Evolutionary conservation across 2,329 filamentous ascomycete genomes (phyloP).

Genomic region (Claviceps sp.): DNA sequence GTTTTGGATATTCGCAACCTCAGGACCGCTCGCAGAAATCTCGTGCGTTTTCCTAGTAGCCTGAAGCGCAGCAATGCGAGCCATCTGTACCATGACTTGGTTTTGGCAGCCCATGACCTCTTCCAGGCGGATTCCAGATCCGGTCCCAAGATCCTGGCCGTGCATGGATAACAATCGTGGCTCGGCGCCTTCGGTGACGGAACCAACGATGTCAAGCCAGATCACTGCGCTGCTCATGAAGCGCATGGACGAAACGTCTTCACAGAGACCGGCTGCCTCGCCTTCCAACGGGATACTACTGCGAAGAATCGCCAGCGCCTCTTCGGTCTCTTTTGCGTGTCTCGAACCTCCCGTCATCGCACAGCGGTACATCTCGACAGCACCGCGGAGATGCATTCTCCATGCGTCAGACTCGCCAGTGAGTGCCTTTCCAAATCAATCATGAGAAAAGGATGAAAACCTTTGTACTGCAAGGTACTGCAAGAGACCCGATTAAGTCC

Average conservation of each 20-base stretch:
- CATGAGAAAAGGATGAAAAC: neutral
- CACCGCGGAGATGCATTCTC: neutral
- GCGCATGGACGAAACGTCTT: slow-evolving; percentile 5
- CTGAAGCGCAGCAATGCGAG: slow-evolving; percentile 5
- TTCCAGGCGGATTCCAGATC: slow-evolving; percentile 9
- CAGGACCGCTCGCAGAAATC: neutral
- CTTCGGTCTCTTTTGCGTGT: neutral
- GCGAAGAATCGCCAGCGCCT: neutral
- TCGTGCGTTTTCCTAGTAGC: neutral
- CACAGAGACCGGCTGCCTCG: slow-evolving; percentile 11
- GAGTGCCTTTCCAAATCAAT: neutral
- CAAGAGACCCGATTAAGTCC: no score
- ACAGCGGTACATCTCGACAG: neutral
- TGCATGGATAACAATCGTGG: slow-evolving; percentile 6
- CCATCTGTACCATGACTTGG: slow-evolving; percentile 9
- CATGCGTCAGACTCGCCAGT: neutral
- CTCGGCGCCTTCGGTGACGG: slow-evolving; percentile 4
- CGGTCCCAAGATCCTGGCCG: slow-evolving; percentile 5
- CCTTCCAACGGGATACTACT: slow-evolving; percentile 9
- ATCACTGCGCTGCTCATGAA: slow-evolving; percentile 10
- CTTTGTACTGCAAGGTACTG: neutral
- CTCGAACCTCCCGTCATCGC: neutral
- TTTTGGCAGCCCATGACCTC: slow-evolving; percentile 12
- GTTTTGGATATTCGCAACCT: neutral
- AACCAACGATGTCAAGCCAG: slow-evolving; percentile 12